Conservation (phyloP, 2,329 filamentous ascomycete genomes). For the Colletotrichum chrysophilum region DNA sequence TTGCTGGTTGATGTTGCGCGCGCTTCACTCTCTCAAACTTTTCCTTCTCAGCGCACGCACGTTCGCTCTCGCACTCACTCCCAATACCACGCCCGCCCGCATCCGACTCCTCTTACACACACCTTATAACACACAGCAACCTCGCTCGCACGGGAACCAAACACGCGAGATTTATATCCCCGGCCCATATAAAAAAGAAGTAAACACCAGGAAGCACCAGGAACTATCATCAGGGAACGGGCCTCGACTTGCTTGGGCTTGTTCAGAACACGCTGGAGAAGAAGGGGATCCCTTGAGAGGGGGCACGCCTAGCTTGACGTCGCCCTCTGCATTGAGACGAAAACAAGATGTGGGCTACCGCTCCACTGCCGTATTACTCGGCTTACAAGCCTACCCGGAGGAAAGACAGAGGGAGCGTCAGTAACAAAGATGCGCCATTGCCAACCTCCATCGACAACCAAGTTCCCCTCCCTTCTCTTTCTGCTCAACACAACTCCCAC, state of each 20-base stretch:
- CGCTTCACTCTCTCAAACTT: neutral
- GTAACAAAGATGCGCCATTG: constrained; percentile 20
- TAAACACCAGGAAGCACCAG: neutral
- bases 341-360: constrained; percentile 24
- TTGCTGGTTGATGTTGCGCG: neutral
- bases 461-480: constrained; percentile 1
- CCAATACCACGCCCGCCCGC: neutral
- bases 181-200: constrained; percentile 8
- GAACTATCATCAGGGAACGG: neutral
- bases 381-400: constrained; percentile 20
- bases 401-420: neutral
- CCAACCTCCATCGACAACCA: constrained; percentile 1
- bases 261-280: constrained; percentile 4
- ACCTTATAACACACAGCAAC: neutral
- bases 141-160: neutral
- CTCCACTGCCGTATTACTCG: constrained; percentile 26
- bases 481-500: constrained; percentile 11
- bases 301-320: constrained; percentile 21
- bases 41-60: neutral
- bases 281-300: constrained; percentile 20
- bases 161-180: constrained; percentile 3
- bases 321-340: constrained; percentile 23
- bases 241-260: constrained; percentile 3
- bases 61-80: neutral
- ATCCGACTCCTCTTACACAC: neutral